Evolutionary conservation across 768 basidiomycete genomes (phyloP).

Genomic region (Leccinum broughii): DNA sequence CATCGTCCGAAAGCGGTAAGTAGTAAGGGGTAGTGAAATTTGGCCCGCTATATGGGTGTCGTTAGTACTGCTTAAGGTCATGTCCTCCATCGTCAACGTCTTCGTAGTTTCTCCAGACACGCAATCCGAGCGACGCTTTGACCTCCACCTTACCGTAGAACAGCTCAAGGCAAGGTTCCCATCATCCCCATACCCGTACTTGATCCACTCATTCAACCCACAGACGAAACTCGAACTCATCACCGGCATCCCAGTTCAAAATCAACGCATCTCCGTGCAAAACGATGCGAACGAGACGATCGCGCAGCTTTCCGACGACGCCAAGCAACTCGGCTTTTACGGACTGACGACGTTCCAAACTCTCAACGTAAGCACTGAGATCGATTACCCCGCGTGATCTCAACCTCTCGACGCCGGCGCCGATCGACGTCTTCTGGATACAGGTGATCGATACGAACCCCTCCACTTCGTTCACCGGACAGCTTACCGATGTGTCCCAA

Average conservation of each 20-base stretch:
- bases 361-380: constrained; percentile 58
- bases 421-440: constrained; percentile 40
- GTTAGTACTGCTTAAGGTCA: constrained; percentile 8
- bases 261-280: constrained; percentile 68
- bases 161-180: constrained; percentile 88
- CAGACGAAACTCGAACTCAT: constrained; percentile 84
- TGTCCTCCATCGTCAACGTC: constrained; percentile 58
- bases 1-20: too few species aligned
- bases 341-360: constrained; percentile 76
- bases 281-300: constrained; percentile 55
- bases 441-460: constrained; percentile 67
- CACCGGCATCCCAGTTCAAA: constrained; percentile 81
- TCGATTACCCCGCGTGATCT: not conserved
- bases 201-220: not conserved
- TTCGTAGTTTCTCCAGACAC: constrained; percentile 88
- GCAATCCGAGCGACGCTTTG: constrained; percentile 83
- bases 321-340: constrained; percentile 70
- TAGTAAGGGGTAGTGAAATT: too few species aligned
- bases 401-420: not conserved
- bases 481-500: constrained; percentile 78
- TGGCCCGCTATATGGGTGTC: too few species aligned
- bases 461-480: constrained; percentile 72
- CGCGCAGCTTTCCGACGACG: constrained; percentile 63
- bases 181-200: not conserved
- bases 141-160: constrained; percentile 69